These are phyloP conservation scores for Syzygium oleosum DNA, from an alignment of 345 rosid genomes.

Conservation along the genomic window DNA sequence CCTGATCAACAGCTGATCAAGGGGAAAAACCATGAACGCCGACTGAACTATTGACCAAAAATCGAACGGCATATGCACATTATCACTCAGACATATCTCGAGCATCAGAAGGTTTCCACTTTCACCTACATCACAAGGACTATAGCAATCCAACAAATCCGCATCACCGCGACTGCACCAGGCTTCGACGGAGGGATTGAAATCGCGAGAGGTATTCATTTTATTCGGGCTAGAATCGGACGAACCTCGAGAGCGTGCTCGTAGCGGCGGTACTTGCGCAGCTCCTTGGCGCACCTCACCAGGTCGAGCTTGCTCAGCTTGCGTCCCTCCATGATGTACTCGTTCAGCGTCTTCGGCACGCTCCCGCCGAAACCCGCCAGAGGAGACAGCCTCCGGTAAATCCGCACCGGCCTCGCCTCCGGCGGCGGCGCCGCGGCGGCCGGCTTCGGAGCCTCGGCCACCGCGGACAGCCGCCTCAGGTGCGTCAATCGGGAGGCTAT, in stretches of 20 bases:
- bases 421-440: not conserved
- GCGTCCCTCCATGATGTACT: constrained; percentile 41
- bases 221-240: not conserved
- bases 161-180: not conserved
- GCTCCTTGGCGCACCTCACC: constrained; percentile 29
- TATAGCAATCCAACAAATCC: not conserved
- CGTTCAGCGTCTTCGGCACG: constrained; percentile 44
- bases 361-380: constrained; percentile 35
- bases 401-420: not conserved
- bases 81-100: not conserved
- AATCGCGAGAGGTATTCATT: not conserved
- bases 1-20: not conserved
- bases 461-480: constrained; percentile 18
- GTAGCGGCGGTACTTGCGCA: constrained; percentile 47
- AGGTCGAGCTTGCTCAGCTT: constrained; percentile 26
- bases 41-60: not conserved
- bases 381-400: constrained; percentile 43
- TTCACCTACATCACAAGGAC: not conserved
- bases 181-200: not conserved
- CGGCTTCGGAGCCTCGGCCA: constrained; percentile 4
- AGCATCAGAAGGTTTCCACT: not conserved
- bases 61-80: not conserved
- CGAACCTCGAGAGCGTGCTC: constrained; percentile 62
- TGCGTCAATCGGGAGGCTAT: constrained; percentile 9
- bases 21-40: not conserved